Base-by-base conservation (phyloP, 2,329 filamentous ascomycete species). In the Ramularia endophylla region DNA sequence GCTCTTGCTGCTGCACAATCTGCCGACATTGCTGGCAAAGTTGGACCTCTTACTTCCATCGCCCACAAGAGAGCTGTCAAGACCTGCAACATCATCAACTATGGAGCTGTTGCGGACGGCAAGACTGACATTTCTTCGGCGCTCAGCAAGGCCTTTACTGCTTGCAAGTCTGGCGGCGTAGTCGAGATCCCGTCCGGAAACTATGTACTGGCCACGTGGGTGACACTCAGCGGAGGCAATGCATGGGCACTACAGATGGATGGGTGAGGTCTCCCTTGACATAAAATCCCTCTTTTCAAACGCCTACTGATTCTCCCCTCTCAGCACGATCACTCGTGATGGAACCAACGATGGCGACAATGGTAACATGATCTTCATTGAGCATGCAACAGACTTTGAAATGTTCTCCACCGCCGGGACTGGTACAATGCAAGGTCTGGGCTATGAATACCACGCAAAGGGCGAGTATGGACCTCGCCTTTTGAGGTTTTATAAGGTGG, bases 351-450 rank as follows among this genome's bases (percentile, higher is more conserved):
- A 57, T 5, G n/a, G n/a, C n/a, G n/a, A n/a, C n/a, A n/a, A n/a
- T n/a, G 73, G 72, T 2, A 75, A 76, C 47, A 77, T 77, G 73
- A 67, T 77, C 47, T 65, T 69, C 45, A 65, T 76, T 39, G 62
- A 71, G 46, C 67, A 72, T 45, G 63, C 65, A 7, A 64, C 59
- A n/a, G 72, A 77, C 51, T 74, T 77, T 38, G 74, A 77, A 51
- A 48, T 77, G 42, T 75, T 74, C 56, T 74, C 70, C 30, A 70
- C 66, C 30, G 75, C 66, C 4, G 71, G 69, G 11, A 63, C 66
- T 43, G 74, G 73, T 40, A 72, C 73, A 15, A 61, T 77, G 19
- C 74, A 77, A 54, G 73, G 73, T 17, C 65, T 67, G 35, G 73
- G 73, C 18, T 77, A 73, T 53, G 57, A 67, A 40, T 71, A 69